Conservation (phyloP, 1,139 yeast species). For the Pichia sorboxylosa region DNA sequence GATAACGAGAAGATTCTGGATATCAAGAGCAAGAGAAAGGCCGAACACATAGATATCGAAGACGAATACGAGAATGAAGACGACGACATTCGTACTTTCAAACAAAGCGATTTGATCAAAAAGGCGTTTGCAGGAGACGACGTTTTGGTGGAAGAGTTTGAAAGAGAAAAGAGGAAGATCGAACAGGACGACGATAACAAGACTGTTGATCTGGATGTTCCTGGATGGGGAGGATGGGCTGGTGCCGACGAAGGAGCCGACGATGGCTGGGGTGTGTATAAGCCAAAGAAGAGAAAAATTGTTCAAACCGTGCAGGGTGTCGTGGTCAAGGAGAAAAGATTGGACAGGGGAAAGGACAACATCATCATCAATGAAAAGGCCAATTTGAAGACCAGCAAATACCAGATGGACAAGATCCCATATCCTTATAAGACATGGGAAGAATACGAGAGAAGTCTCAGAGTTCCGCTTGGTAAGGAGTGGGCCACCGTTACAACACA, state of each 20-base stretch:
- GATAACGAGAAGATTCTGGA: conserved; percentile 36
- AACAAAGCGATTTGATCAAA: conserved; percentile 66
- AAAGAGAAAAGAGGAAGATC: conserved; percentile 55
- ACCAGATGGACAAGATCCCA: conserved; percentile 80
- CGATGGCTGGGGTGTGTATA: conserved; percentile 16
- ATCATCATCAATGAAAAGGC: conserved; percentile 85
- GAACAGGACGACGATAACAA: conserved; percentile 75
- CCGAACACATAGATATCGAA: conserved; percentile 12
- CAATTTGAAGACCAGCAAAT: conserved; percentile 73
- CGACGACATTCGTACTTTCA: conserved; percentile 39
- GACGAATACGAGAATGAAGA: conserved; percentile 27
- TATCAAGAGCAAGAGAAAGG: conserved; percentile 3
- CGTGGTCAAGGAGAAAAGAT: conserved; percentile 55
- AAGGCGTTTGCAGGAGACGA: conserved; percentile 98
- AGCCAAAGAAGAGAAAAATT: conserved; percentile 55
- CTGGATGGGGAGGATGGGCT: conserved; percentile 94
- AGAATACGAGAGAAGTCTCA: conserved; percentile 84
- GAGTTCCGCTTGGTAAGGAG: conserved; percentile 97
- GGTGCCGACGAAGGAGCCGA: conserved; percentile 36
- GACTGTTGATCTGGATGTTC: conserved; percentile 73
- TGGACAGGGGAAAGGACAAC: conserved; percentile 61
- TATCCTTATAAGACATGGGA: conserved; percentile 88
- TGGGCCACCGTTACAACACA: conserved; percentile 87
- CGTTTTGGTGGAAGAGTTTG: conserved; percentile 59
- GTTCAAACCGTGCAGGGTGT: conserved; percentile 66